Conservation (phyloP, 2,329 filamentous ascomycete genomes). For the Fusarium aywerte region DNA sequence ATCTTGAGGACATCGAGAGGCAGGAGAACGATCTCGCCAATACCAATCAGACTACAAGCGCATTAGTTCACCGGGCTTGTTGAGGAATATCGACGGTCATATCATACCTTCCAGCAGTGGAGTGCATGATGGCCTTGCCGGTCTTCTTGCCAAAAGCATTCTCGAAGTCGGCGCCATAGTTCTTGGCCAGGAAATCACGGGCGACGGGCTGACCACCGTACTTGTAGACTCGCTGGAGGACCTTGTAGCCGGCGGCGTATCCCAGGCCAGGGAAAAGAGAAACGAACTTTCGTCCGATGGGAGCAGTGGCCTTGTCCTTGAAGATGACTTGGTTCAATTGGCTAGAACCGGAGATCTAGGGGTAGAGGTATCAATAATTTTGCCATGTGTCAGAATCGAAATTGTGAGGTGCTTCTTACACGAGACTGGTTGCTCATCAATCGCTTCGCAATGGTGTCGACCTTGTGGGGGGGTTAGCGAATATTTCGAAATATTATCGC, state of each 20-base stretch:
- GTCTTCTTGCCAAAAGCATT: conserved; percentile 93
- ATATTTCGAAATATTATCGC: conserved; percentile 11
- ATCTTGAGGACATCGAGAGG: conserved; percentile 98
- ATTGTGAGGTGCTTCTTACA: conserved; percentile 61
- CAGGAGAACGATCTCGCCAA: conserved; percentile 94
- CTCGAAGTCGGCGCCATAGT: conserved; percentile 89
- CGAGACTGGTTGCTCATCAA: conserved; percentile 95
- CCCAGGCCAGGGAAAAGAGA: conserved; percentile 97
- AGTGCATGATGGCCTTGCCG: conserved; percentile 98
- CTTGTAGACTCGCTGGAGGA: conserved; percentile 97
- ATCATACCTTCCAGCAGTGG: conserved; percentile 85
- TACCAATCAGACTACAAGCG: conserved; percentile 82
- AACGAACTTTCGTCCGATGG: conserved; percentile 82
- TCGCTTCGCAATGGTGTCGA: conserved; percentile 98
- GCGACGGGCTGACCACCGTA: conserved; percentile 97
- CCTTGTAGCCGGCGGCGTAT: conserved; percentile 97
- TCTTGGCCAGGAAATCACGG: conserved; percentile 82
- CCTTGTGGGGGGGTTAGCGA: conserved; percentile 60
- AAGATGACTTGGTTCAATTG: conserved; percentile 94
- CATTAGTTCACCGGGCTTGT: conserved; percentile 28
- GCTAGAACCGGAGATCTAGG: conserved; percentile 52
- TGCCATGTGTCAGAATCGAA: conserved; percentile 12
- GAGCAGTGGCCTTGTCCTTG: conserved; percentile 82
- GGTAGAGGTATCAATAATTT: conserved; percentile 28
- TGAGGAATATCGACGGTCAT: background rate